A percentile compares a stretch with the other conserved stretches of the same genome.
phyloP scores from a whole-genome alignment of 2,329 filamentous ascomycete genomes.

The Parastagonospora nodorum region DNA sequence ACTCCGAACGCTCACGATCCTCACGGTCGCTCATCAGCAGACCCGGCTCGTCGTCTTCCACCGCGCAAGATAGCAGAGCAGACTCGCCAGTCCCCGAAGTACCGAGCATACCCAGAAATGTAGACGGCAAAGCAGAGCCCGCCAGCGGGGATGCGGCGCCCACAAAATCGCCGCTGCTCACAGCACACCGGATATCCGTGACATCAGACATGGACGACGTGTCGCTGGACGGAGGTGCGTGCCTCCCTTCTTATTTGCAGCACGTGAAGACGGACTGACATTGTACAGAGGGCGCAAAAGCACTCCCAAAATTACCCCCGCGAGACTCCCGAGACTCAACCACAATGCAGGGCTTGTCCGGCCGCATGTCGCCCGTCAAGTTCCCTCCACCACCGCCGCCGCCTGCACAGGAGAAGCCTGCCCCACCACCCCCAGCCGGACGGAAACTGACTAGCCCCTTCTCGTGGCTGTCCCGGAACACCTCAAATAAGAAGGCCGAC shows the following conservation, averaged over 20 bases:
- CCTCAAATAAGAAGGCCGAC: conserved; percentile 63
- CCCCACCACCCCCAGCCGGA: conserved; percentile 38
- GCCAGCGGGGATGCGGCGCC: conserved; percentile 19
- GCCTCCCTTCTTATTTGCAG: conserved; percentile 12
- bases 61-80: conserved; percentile 29
- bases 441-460: conserved; percentile 75
- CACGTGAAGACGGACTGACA: conserved; percentile 14
- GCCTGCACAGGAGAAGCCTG: conserved; percentile 33
- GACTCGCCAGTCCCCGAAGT: conserved; percentile 28
- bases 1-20: conserved; percentile 45
- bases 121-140: conserved; percentile 15
- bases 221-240: conserved; percentile 65
- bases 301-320: conserved; percentile 62
- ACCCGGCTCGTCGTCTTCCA: conserved; percentile 39
- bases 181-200: conserved; percentile 60
- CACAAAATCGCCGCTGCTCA: conserved; percentile 59
- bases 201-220: conserved; percentile 66
- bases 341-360: conserved; percentile 70
- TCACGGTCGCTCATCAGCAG: conserved; percentile 61
- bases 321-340: conserved; percentile 47
- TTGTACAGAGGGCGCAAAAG: conserved; percentile 32
- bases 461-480: conserved; percentile 43
- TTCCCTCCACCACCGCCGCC: conserved; percentile 46
- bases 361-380: conserved; percentile 69
- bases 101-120: conserved; percentile 14